A percentile compares a stretch with the other conserved stretches of the same genome.
Evolutionary conservation across 371 early-diverging fungal species (phyloP).

Genomic region (Mucor circinelloides): DNA sequence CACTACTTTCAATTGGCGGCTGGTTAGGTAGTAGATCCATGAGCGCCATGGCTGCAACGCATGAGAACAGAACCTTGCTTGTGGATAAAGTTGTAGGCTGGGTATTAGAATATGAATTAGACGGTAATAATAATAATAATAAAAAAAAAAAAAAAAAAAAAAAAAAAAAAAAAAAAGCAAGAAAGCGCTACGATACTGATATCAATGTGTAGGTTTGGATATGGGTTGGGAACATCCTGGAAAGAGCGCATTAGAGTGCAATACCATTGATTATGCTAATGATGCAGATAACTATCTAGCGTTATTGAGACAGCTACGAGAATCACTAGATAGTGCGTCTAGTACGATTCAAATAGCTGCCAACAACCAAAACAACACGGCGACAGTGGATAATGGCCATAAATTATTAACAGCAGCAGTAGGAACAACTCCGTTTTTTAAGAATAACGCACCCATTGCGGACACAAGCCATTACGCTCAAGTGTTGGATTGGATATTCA

Average conservation of each 20-base stretch:
- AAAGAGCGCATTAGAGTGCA: constrained; percentile 54
- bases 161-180: not conserved
- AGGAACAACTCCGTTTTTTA: constrained; percentile 12
- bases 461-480: constrained; percentile 62
- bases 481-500: constrained; percentile 64
- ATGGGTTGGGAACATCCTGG: constrained; percentile 61
- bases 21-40: constrained; percentile 57
- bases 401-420: constrained; percentile 14
- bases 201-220: constrained; percentile 6
- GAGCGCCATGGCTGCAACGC: constrained; percentile 17
- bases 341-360: constrained; percentile 18
- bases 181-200: not conserved
- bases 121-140: constrained; percentile 7
- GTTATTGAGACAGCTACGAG: constrained; percentile 63
- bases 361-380: not conserved
- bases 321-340: constrained; percentile 50
- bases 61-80: not conserved
- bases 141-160: not conserved
- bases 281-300: constrained; percentile 54
- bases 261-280: constrained; percentile 37
- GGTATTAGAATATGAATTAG: constrained; percentile 18
- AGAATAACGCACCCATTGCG: constrained; percentile 34
- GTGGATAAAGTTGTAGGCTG: constrained; percentile 10
- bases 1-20: constrained; percentile 64
- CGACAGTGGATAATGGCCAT: not conserved